Evolutionary conservation across 441 rosid genomes (phyloP), one percentile per base, ranked within the genome.

Genomic region (Euphorbia celastroides): DNA sequence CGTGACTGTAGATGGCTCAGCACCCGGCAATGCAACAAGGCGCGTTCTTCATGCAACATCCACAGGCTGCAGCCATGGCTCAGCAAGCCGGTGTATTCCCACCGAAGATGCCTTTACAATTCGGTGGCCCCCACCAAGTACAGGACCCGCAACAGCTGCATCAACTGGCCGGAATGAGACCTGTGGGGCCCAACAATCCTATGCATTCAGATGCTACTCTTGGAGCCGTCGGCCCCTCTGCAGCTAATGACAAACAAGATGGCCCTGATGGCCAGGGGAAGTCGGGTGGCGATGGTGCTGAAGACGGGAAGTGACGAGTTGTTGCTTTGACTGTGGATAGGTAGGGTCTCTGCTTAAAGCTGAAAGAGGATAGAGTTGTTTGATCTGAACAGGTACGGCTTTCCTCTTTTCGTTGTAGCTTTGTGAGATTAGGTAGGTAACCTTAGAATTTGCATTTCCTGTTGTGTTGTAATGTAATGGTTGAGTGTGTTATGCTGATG

Each of bases 41-140:
- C 66, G 88, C 86, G 50, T 92, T 84, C 78, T 92, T 82, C 73
- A 87, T 87, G 89, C 99, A 87, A 48, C 96, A 89, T 72, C 90
- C 93, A 67, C 96, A 84, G 74, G 93, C 88, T 0, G 82, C 89
- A 11, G 87, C 84, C 1, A 92, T 83, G 2, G 96, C 85, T 6
- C 92, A 76, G 75, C 99, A 94, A 65, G 75, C 78, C 3, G 92
- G 94, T 19, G 51, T 83, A 13, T 86, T 79, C 72, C 77, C 94
- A 30, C 81, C 77, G 2, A 87, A 87, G 76, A 76, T 86, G 86
- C 91, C 98, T 3, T 62, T 89, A 55, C 96, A 84, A 74, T 94
- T 85, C 74, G 76, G 74, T 71, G 82, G 60, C 74, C 88, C 88
- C 10, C 97, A 89, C 67, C 99, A 88, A 74, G 69, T 86, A 66